Evolutionary conservation across 2,329 filamentous ascomycete species (phyloP).

Genomic region (Raffaelea ambrosiae): DNA sequence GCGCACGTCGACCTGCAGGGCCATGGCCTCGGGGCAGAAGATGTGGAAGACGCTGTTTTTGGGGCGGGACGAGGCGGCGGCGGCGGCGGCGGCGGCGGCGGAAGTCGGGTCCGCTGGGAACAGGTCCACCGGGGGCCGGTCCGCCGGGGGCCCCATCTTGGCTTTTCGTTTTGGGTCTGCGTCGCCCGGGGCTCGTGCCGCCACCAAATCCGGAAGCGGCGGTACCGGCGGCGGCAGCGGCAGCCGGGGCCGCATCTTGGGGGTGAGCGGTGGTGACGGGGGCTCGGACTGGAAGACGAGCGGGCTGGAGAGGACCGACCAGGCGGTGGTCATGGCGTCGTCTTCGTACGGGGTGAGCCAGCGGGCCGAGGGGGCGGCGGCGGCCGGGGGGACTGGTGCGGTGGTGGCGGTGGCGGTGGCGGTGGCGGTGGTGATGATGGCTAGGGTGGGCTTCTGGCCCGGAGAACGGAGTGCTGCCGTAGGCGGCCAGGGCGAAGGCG

Average conservation of each 20-base stretch:
- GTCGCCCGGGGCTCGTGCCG: too few relatives aligned
- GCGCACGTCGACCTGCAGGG: constrained; percentile 26
- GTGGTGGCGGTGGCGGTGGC: constrained; percentile 7
- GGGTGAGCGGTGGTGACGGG: constrained; percentile 16
- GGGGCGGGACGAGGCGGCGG: constrained; percentile 12
- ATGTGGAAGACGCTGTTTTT: constrained; percentile 30
- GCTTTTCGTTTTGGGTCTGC: too few relatives aligned
- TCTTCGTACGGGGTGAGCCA: constrained; percentile 11
- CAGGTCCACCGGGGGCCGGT: too few relatives aligned
- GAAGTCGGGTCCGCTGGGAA: neutral
- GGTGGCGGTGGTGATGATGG: neutral
- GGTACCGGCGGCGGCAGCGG: constrained; percentile 6
- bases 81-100: neutral
- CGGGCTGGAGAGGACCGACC: constrained; percentile 17
- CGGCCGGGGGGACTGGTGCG: constrained; percentile 8
- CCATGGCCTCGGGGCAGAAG: constrained; percentile 30
- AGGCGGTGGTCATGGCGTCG: constrained; percentile 18
- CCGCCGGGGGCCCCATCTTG: too few relatives aligned
- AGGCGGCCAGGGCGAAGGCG: neutral
- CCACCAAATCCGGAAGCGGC: neutral
- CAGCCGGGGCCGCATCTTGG: neutral
- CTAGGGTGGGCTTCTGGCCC: too few relatives aligned
- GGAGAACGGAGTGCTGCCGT: too few relatives aligned
- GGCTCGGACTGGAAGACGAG: constrained; percentile 17
- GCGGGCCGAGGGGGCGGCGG: constrained; percentile 7